These are phyloP conservation scores for Gnomoniopsis smithogilvyi DNA, from an alignment of 2,329 filamentous ascomycete species.

Conservation along the genomic window DNA sequence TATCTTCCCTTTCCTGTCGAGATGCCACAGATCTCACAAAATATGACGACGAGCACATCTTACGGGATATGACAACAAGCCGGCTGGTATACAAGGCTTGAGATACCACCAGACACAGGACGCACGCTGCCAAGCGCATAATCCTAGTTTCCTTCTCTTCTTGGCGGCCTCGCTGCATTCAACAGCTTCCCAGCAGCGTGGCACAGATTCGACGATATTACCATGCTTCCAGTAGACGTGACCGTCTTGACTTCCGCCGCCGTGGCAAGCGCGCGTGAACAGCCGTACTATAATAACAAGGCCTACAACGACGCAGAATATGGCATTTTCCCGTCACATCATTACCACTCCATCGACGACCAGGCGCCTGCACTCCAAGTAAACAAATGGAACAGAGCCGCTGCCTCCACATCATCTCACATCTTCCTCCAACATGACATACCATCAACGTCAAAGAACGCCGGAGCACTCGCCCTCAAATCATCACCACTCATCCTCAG, in stretches of 20 bases:
- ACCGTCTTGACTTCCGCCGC: not conserved
- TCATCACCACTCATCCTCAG: conserved; percentile 34
- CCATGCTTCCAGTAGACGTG: not conserved
- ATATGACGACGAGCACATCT: too few species aligned
- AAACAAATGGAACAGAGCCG: conserved; percentile 26
- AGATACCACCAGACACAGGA: too few species aligned
- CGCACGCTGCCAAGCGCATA: not conserved
- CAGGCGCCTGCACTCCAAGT: conserved; percentile 32
- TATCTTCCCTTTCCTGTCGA: too few species aligned
- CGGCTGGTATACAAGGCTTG: too few species aligned
- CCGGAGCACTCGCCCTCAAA: conserved; percentile 15
- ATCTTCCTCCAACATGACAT: conserved; percentile 31
- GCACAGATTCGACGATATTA: not conserved
- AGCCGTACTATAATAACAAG: conserved; percentile 20
- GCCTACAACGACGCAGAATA: conserved; percentile 28
- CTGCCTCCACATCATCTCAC: conserved; percentile 25
- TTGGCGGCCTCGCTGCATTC: not conserved
- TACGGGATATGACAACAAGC: too few species aligned
- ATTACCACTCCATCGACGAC: conserved; percentile 29
- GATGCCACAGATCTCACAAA: too few species aligned
- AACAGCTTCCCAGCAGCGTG: too few species aligned
- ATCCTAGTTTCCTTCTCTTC: not conserved
- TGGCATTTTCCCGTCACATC: conserved; percentile 29
- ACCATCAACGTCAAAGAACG: not conserved
- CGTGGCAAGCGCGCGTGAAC: not conserved